Percentiles rank a stretch among this genome's conserved stretches.
These are phyloP conservation scores for Stephanodiscus triporus DNA, from an alignment of 108 stramenopile genomes.

Conservation along the genomic window DNA sequence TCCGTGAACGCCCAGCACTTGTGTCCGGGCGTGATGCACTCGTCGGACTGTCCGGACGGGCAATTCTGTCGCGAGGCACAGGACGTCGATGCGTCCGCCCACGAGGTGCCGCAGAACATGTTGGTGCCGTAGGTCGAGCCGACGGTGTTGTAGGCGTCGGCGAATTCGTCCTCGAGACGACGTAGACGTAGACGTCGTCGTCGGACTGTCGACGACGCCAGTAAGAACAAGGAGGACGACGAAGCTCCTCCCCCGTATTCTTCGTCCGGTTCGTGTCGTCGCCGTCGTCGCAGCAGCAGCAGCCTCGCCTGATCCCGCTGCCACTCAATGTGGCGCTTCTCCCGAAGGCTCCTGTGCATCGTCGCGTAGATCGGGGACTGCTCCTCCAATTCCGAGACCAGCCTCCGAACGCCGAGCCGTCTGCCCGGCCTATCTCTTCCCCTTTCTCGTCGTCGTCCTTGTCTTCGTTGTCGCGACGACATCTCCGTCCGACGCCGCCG, in stretches of 20 bases:
- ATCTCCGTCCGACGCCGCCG: background rate
- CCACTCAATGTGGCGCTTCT: conserved; percentile 37
- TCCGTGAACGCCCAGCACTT: conserved; percentile 55
- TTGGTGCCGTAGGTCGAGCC: conserved; percentile 41
- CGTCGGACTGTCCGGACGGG: conserved; percentile 40
- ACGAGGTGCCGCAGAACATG: conserved; percentile 47
- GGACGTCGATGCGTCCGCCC: conserved; percentile 50
- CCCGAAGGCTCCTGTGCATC: conserved; percentile 34
- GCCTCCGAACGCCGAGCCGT: background rate
- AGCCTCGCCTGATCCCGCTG: conserved; percentile 23
- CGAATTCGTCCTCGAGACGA: conserved; percentile 39
- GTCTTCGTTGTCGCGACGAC: background rate
- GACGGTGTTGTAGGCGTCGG: conserved; percentile 20
- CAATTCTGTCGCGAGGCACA: conserved; percentile 42
- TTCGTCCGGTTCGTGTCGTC: background rate
- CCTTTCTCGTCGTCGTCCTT: too few species aligned
- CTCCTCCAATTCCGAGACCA: conserved; percentile 1
- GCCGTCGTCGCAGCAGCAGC: conserved; percentile 1
- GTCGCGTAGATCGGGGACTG: conserved; percentile 20
- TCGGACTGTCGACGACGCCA: background rate
- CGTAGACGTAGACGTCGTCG: conserved; percentile 24
- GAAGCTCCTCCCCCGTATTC: background rate
- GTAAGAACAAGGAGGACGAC: background rate
- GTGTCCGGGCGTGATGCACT: conserved; percentile 49
- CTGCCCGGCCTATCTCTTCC: too few species aligned